Evolutionary conservation across 768 basidiomycete species (phyloP).

Genomic region (Galerina sulciceps): DNA sequence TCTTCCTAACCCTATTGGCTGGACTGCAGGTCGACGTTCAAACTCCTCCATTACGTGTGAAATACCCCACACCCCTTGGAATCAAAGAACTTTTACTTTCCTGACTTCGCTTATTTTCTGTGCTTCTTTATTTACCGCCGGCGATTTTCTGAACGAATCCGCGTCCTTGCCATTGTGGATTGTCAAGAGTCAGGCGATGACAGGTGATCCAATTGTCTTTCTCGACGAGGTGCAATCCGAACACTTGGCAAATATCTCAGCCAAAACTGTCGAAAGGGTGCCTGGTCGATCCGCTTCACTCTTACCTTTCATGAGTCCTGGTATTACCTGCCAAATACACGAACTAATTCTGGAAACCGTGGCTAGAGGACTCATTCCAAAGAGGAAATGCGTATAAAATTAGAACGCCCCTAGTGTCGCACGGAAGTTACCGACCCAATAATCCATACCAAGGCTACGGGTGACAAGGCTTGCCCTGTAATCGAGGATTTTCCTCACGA

Average conservation of each 20-base stretch:
- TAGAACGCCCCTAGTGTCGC: slow-evolving; percentile 11
- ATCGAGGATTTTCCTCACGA: neutral
- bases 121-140: slow-evolving; percentile 19
- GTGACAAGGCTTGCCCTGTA: neutral
- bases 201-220: too few species aligned
- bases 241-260: too few species aligned
- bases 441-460: neutral
- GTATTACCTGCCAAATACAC: too few species aligned
- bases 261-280: too few species aligned
- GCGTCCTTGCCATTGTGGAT: neutral
- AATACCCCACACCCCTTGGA: slow-evolving; percentile 2
- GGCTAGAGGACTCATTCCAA: neutral
- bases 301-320: too few species aligned
- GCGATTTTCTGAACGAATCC: slow-evolving; percentile 4
- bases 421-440: slow-evolving; percentile 15
- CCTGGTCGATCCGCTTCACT: too few species aligned
- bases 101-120: slow-evolving; percentile 7
- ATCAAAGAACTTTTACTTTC: neutral
- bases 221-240: too few species aligned
- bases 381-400: slow-evolving; percentile 1
- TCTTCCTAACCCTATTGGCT: neutral
- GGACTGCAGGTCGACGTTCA: neutral
- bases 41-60: neutral
- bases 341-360: too few species aligned
- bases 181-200: too few species aligned